A percentile compares a stretch with the other conserved stretches of the same genome.
phyloP scores from a whole-genome alignment of 2,329 filamentous ascomycete genomes.

The Magnaporthiopsis rhizophila region DNA sequence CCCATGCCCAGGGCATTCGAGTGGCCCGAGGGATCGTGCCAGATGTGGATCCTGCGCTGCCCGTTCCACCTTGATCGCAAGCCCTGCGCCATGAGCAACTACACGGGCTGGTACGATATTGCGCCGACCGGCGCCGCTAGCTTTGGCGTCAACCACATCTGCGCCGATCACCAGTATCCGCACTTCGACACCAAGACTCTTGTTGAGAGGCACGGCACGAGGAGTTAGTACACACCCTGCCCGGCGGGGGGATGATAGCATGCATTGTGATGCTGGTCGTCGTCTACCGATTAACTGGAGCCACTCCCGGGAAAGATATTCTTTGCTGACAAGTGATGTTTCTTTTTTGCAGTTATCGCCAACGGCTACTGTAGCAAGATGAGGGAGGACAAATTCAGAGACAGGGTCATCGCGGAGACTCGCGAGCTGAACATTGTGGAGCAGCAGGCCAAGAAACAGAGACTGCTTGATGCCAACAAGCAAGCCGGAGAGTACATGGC shows the following conservation, averaged over 20 bases:
- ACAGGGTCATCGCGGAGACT: neutral
- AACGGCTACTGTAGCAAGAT: neutral
- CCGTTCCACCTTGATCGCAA: neutral
- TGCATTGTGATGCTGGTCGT: too few species aligned
- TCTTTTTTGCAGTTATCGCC: neutral
- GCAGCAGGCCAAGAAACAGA: neutral
- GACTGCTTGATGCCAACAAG: neutral
- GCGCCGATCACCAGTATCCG: neutral
- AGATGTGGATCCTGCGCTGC: neutral
- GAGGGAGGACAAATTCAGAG: neutral
- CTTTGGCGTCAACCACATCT: neutral
- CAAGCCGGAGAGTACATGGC: too few species aligned
- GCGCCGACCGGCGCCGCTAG: too few species aligned
- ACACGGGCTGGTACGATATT: neutral
- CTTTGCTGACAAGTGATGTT: too few species aligned
- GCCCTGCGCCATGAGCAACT: neutral
- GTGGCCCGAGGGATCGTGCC: neutral
- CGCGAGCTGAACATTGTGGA: neutral
- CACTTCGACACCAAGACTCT: neutral
- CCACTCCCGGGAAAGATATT: neutral
- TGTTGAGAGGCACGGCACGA: neutral
- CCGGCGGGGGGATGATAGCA: too few species aligned
- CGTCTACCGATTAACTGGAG: too few species aligned
- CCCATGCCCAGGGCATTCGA: neutral
- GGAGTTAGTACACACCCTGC: neutral